phyloP scores from a whole-genome alignment of 139 green algal species.

The Chlamydomonas eustigma region DNA sequence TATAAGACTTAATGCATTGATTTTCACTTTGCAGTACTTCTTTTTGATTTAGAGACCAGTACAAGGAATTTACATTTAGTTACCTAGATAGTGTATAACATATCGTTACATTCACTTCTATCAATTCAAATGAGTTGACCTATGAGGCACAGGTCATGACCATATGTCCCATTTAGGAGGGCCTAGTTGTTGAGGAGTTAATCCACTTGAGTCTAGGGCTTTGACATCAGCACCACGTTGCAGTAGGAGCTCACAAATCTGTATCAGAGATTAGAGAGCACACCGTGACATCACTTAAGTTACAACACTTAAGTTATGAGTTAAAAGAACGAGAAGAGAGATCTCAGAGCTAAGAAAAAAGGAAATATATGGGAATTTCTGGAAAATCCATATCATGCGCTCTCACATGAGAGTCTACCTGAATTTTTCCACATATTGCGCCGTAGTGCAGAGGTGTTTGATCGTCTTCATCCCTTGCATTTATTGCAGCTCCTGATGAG shows the following conservation, averaged over 20 bases:
- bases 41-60: no score
- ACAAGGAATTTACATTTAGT: no score
- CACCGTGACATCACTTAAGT: not conserved
- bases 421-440: constrained; percentile 36
- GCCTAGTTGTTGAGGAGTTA: not conserved
- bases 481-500: constrained; percentile 16
- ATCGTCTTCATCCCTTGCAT: constrained; percentile 45
- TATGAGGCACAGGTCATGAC: no score
- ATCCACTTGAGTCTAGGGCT: not conserved
- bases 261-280: not conserved
- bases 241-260: not conserved
- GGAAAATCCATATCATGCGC: not conserved
- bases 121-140: no score
- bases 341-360: not conserved
- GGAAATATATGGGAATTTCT: not conserved
- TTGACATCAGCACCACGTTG: not conserved
- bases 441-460: constrained; percentile 57
- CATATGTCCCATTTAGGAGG: not conserved
- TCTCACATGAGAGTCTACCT: constrained; percentile 11
- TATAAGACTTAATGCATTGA: no score
- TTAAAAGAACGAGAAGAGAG: not conserved
- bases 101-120: no score
- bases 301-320: not conserved
- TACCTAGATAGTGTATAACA: no score
- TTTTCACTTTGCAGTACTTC: no score